Percentiles rank a stretch among this genome's conserved stretches.
These are phyloP conservation scores for Penicillium occitanis DNA, from an alignment of 2,329 filamentous ascomycete genomes.

Conservation along the genomic window DNA sequence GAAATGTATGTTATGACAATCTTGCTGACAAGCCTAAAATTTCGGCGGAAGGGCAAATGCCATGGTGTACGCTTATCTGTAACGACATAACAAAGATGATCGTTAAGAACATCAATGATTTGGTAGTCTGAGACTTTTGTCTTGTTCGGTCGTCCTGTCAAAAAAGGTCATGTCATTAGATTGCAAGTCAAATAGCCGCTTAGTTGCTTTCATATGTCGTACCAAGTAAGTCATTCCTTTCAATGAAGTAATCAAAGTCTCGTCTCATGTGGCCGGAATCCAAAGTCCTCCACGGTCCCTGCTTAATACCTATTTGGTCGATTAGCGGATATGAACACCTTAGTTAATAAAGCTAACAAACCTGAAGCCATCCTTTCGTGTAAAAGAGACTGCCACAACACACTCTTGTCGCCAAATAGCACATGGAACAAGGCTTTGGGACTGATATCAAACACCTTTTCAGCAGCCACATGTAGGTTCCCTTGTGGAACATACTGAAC, in stretches of 20 bases:
- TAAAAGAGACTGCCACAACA: conserved; percentile 88
- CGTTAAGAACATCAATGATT: conserved; percentile 77
- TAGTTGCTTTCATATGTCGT: conserved; percentile 31
- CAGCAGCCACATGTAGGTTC: conserved; percentile 72
- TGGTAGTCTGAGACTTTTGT: conserved; percentile 76
- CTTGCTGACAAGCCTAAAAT: conserved; percentile 82
- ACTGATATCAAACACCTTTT: conserved; percentile 84
- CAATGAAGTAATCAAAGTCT: conserved; percentile 77
- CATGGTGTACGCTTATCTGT: conserved; percentile 67
- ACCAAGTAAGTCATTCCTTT: conserved; percentile 65
- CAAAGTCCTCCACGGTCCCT: conserved; percentile 76
- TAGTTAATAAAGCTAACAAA: conserved; percentile 28
- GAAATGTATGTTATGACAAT: conserved; percentile 90
- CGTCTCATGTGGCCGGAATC: conserved; percentile 71
- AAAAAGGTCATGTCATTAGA: neutral
- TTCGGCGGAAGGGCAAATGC: conserved; percentile 79
- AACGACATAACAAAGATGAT: conserved; percentile 70
- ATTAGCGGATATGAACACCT: neutral
- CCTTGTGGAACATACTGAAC: conserved; percentile 81
- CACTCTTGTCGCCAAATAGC: conserved; percentile 93
- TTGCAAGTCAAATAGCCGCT: neutral
- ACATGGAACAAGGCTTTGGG: conserved; percentile 95
- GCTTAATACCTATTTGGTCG: conserved; percentile 62
- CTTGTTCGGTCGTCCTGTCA: conserved; percentile 50
- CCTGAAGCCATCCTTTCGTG: conserved; percentile 73